Conservation (phyloP, 495 filamentous ascomycete genomes). For the Annulohypoxylon maeteangense region DNA sequence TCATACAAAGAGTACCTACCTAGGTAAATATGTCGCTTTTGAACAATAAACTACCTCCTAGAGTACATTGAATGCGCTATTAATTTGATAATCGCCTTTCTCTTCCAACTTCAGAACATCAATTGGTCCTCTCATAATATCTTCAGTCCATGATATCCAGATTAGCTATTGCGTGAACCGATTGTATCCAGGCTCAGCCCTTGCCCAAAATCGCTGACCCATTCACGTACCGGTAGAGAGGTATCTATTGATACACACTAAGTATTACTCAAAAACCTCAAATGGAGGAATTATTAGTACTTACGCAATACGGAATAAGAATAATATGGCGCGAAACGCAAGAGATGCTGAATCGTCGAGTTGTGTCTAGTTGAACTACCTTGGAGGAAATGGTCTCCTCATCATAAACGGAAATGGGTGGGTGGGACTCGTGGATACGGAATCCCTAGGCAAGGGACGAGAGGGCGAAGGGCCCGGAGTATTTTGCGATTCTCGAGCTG, state of each 20-base stretch:
- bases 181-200: not conserved
- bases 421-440: not conserved
- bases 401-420: no score
- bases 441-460: not conserved
- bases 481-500: not conserved
- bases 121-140: not conserved
- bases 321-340: not conserved
- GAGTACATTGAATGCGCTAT: not conserved
- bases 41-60: not conserved
- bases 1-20: not conserved
- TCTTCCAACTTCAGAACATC: not conserved
- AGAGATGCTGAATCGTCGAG: not conserved
- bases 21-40: not conserved
- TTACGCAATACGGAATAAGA: not conserved
- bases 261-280: no score
- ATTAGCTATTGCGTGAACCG: no score
- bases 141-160: not conserved
- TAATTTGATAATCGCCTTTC: not conserved
- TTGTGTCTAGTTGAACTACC: not conserved
- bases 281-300: not conserved
- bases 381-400: not conserved
- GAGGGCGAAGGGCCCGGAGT: not conserved
- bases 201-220: not conserved
- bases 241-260: not conserved
- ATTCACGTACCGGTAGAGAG: not conserved